Percentiles rank a stretch among this genome's conserved stretches.
phyloP scores from a whole-genome alignment of 2,329 filamentous ascomycete species.

The Aureobasidium zeae region DNA sequence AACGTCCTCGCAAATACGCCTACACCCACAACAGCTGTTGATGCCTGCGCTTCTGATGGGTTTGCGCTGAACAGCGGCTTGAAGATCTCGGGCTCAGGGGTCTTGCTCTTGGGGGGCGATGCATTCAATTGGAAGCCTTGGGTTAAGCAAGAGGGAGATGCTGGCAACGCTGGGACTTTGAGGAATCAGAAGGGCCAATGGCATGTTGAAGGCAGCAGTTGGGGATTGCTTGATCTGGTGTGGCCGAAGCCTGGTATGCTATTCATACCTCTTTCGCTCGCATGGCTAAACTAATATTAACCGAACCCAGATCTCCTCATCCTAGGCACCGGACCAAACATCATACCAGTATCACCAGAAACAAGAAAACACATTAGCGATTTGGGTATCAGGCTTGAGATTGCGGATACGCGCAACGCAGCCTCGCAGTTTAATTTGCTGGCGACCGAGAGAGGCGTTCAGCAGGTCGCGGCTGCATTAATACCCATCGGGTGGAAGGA shows the following conservation, averaged over 20 bases:
- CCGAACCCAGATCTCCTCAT: slow-evolving; percentile 73
- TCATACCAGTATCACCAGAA: slow-evolving; percentile 65
- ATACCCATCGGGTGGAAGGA: slow-evolving; percentile 79
- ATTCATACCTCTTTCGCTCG: neutral
- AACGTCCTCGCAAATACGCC: slow-evolving; percentile 71
- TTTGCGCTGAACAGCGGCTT: slow-evolving; percentile 80
- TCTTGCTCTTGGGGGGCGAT: slow-evolving; percentile 75
- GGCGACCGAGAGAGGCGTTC: slow-evolving; percentile 83
- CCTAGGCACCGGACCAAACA: slow-evolving; percentile 70
- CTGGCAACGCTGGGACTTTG: slow-evolving; percentile 38
- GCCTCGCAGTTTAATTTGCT: slow-evolving; percentile 90
- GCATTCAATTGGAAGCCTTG: slow-evolving; percentile 86
- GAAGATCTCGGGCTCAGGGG: slow-evolving; percentile 58
- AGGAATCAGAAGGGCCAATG: slow-evolving; percentile 72
- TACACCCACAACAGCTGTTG: slow-evolving; percentile 70
- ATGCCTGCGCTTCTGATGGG: slow-evolving; percentile 71
- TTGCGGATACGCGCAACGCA: slow-evolving; percentile 74
- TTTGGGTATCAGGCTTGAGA: slow-evolving; percentile 63
- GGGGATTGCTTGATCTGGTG: slow-evolving; percentile 65
- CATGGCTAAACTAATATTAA: no score
- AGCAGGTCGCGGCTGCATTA: slow-evolving; percentile 76
- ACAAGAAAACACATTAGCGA: slow-evolving; percentile 63
- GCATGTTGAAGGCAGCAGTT: slow-evolving; percentile 60
- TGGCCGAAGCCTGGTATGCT: slow-evolving; percentile 80
- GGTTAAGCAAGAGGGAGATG: slow-evolving; percentile 37